Percentiles rank a stretch among this genome's conserved stretches.
phyloP scores from a whole-genome alignment of 306 rosid species.

The Medicago arabica region DNA sequence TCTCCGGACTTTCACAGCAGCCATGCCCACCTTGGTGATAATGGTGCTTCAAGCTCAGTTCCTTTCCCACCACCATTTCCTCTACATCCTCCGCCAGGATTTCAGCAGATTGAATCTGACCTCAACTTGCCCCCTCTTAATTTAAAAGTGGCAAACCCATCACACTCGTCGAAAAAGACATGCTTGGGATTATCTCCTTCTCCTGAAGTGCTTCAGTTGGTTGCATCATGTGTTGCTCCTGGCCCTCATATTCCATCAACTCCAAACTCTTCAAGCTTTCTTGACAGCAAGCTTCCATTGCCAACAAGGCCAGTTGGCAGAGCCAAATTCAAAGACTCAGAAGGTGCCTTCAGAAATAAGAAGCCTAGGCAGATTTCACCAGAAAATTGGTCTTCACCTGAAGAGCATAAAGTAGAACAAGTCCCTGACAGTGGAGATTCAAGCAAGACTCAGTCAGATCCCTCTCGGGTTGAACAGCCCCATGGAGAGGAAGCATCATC shows the following conservation, averaged over 20 bases:
- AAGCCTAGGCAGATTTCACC: conserved; percentile 52
- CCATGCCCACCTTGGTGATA: conserved; percentile 44
- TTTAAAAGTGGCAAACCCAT: conserved; percentile 46
- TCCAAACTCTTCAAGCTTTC: conserved; percentile 61
- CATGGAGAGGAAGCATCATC: conserved; percentile 73
- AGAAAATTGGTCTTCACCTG: conserved; percentile 43
- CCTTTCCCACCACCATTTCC: conserved; percentile 66
- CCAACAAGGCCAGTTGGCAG: conserved; percentile 67
- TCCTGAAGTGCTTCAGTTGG: conserved; percentile 90
- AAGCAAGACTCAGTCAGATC: conserved; percentile 91
- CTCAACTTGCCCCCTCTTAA: conserved; percentile 59
- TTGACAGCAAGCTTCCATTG: conserved; percentile 58
- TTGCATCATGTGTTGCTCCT: conserved; percentile 79
- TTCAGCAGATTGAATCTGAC: conserved; percentile 62
- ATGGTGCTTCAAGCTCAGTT: conserved; percentile 69
- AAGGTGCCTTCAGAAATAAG: conserved; percentile 47
- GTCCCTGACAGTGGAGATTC: conserved; percentile 72
- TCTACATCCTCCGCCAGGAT: conserved; percentile 57
- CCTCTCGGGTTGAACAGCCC: conserved; percentile 62
- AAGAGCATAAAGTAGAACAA: conserved; percentile 46
- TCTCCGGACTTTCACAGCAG: conserved; percentile 51
- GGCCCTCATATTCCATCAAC: conserved; percentile 54
- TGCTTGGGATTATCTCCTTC: conserved; percentile 78
- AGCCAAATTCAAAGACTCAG: conserved; percentile 57
- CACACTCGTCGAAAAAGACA: conserved; percentile 54